Evolutionary conservation across 257 asterid genomes (phyloP), one percentile per base, ranked within the genome.

Genomic region (Marsdenia floribunda): DNA sequence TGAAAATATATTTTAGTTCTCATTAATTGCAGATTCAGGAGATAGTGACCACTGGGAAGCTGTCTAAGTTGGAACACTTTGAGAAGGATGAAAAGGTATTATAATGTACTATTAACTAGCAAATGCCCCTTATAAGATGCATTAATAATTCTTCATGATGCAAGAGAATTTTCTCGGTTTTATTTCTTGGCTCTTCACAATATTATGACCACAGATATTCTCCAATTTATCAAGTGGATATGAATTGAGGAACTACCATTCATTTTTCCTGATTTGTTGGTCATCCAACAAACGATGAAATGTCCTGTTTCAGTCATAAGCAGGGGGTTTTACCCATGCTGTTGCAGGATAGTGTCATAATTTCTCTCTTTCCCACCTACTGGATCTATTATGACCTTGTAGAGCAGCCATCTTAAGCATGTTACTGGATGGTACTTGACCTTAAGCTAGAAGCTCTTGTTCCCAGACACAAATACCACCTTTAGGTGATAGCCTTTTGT

Each of bases 41-140:
- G 89, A 94, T 94, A 83, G 89, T 92, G 84, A 89, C 82, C 69
- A 94, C 97, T 18, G 97, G 99, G 74, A 94, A 85, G 88, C 93
- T 94, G 35, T 86, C 97, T 71, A 94, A 94, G 86, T 82, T 94
- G 92, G 98, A 94, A 82, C 93, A 90, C 83, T 94, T 94, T 72
- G 92, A 90, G 90, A 87, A 78, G 74, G 97, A 94, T 83, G 99
- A 92, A 84, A 94, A 94, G 99, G 98, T 92, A 79, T 49, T 21
- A 7, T 21, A 21, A 22, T 46, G 12, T 68, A 33, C 16, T 52
- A 3, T 38, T 49, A 1, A 46, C 55, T 68, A 3, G 24, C 24
- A 59, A 33, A 26, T 55, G 10, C 13, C 74, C 21, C 40, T 50
- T 50, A 26, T 38, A 21, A 40, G 3, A 15, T 54, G 58, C 14